These are phyloP conservation scores for Cerrena zonata DNA, from an alignment of 1,284 basidiomycete species.

Conservation along the genomic window DNA sequence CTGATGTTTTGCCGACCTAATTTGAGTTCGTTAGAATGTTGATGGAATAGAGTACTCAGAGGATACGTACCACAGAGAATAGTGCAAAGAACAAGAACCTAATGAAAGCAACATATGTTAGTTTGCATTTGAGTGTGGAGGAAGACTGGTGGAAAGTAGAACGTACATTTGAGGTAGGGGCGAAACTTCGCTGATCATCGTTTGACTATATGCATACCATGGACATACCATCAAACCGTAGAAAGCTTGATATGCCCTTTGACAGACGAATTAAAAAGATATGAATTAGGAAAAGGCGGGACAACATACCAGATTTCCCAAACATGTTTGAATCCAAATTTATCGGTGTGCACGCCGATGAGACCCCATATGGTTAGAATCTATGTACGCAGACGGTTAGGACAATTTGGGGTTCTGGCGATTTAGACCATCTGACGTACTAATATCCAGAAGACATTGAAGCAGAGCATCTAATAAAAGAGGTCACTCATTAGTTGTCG, in stretches of 20 bases:
- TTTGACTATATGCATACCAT: slow-evolving; percentile 81
- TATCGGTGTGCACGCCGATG: slow-evolving; percentile 67
- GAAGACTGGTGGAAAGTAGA: slow-evolving; percentile 8
- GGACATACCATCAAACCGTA: slow-evolving; percentile 78
- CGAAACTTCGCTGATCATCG: slow-evolving; percentile 80
- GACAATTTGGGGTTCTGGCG: no score
- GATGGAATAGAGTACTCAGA: neutral
- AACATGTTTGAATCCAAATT: slow-evolving; percentile 75
- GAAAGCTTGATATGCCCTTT: slow-evolving; percentile 65
- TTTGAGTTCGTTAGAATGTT: neutral
- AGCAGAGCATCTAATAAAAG: slow-evolving; percentile 66
- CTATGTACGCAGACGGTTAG: slow-evolving; percentile 25
- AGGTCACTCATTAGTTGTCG: neutral
- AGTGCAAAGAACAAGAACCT: slow-evolving; percentile 76
- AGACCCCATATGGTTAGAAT: slow-evolving; percentile 72
- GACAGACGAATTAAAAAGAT: neutral
- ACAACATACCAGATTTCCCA: slow-evolving; percentile 69
- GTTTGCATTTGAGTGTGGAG: no score
- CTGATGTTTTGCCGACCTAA: slow-evolving; percentile 72
- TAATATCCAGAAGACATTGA: slow-evolving; percentile 72
- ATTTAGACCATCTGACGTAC: no score
- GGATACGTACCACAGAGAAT: slow-evolving; percentile 56
- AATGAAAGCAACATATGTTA: neutral
- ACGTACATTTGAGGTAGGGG: slow-evolving; percentile 65
- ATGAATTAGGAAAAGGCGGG: neutral